Evolutionary conservation across 805 yeast genomes (phyloP), one percentile per base, ranked within the genome.

Genomic region (Saccharomycopsis olivae): DNA sequence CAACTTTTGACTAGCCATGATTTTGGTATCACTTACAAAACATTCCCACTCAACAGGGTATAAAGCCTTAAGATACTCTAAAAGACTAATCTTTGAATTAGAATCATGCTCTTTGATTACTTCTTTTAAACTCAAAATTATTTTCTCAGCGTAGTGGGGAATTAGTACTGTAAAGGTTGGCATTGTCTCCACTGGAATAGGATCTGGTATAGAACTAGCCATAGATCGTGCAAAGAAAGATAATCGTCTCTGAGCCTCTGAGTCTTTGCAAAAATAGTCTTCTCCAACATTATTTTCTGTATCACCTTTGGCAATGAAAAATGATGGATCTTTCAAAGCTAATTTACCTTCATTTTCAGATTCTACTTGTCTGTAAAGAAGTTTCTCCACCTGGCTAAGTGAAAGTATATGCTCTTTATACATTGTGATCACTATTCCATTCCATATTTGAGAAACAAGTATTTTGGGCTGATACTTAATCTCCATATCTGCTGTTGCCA

Each of bases 171-270:
- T 87, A 63, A 92, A 92, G 4, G 97, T 88, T 49, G 99, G 99
- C 98, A 92, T 92, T 69, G 87, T 86, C 64, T 92, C 98, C 51
- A 94, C 96, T 34, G 98, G 97, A 57, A 92, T 70, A 46, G 99
- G 97, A 66, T 92, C 97, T 47, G 96, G 95, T 53, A 92, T 87
- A 51, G 97, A 96, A 46, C 97, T 92, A 36, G 98, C 94, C 62
- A 92, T 71, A 4, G 97, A 88, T 65, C 92, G 96, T 44, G 98
- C 98, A 68, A 92, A 92, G 82, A 94, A 92, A 44, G 96, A 85
- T 53, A 92, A 87, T 73, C 99, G 88, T 71, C 98, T 88, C 69
- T 94, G 97, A 48, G 99, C 98, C 65, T 92, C 98, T 33, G 96
- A 86, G 62, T 89, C 76, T 55, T 78, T 73, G 51, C 97, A 96